A percentile compares a stretch with the other conserved stretches of the same genome.
Evolutionary conservation across 192 early-diverging fungal species (phyloP).

Genomic region (Gaertneriomyces semiglobifer): DNA sequence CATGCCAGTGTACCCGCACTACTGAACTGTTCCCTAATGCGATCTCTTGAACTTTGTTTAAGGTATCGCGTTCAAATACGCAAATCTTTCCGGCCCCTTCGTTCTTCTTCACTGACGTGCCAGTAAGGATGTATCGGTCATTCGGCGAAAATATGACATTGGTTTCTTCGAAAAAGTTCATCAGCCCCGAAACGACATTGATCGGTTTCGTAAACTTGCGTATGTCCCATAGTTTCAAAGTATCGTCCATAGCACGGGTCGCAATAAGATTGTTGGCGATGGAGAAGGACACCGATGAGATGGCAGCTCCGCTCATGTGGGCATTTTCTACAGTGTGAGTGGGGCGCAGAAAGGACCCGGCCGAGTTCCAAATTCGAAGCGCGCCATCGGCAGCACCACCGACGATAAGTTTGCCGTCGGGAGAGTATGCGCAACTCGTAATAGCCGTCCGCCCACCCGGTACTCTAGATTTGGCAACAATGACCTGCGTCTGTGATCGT

Average conservation of each 20-base stretch:
- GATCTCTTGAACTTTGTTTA: slow-evolving; percentile 51
- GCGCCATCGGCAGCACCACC: slow-evolving; percentile 72
- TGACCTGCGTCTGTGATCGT: slow-evolving; percentile 68
- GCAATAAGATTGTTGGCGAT: slow-evolving; percentile 62
- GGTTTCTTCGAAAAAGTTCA: slow-evolving; percentile 66
- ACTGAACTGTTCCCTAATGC: slow-evolving; percentile 53
- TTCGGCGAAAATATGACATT: slow-evolving; percentile 83
- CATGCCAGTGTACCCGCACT: slow-evolving; percentile 80
- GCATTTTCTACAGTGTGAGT: slow-evolving; percentile 64
- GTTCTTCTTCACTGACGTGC: slow-evolving; percentile 69
- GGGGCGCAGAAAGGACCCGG: slow-evolving; percentile 62
- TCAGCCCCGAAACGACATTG: slow-evolving; percentile 48
- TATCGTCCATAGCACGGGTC: slow-evolving; percentile 78
- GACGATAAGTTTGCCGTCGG: slow-evolving; percentile 67
- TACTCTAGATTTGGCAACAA: slow-evolving; percentile 70
- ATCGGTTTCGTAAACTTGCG: slow-evolving; percentile 71
- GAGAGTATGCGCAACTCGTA: slow-evolving; percentile 67
- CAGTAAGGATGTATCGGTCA: slow-evolving; percentile 73
- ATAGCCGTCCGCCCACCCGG: slow-evolving; percentile 68
- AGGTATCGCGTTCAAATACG: slow-evolving; percentile 60
- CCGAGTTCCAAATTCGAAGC: slow-evolving; percentile 71
- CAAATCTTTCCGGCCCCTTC: slow-evolving; percentile 60
- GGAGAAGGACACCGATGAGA: slow-evolving; percentile 68
- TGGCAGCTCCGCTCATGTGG: slow-evolving; percentile 65
- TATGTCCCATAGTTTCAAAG: slow-evolving; percentile 93